phyloP scores from a whole-genome alignment of 768 basidiomycete genomes.

The Cubamyces sp. region DNA sequence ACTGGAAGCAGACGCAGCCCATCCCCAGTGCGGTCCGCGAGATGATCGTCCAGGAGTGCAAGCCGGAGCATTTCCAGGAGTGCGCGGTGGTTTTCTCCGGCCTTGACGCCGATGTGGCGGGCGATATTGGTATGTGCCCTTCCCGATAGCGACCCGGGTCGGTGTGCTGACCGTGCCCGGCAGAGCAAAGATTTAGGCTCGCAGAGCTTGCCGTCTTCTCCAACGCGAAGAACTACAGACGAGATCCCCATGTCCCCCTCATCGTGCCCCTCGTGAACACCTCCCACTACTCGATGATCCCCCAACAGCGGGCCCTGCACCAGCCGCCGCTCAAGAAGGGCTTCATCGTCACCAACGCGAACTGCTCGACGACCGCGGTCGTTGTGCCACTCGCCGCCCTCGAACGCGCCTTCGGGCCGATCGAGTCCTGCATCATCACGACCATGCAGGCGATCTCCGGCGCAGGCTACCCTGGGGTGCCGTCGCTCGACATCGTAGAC shows the following conservation, averaged over 20 bases:
- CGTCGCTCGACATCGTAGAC: conserved; percentile 89
- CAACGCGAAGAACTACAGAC: conserved; percentile 94
- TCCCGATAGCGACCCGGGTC: conserved; percentile 12
- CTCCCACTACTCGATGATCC: conserved; percentile 79
- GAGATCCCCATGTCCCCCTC: conserved; percentile 92
- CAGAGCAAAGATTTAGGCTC: conserved; percentile 83
- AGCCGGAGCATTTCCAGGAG: conserved; percentile 72
- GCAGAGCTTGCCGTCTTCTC: conserved; percentile 94
- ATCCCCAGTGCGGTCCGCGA: conserved; percentile 69
- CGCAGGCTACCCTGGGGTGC: conserved; percentile 95
- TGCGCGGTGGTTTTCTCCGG: conserved; percentile 94
- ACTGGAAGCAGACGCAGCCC: conserved; percentile 86
- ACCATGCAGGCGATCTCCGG: conserved; percentile 99
- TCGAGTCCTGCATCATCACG: conserved; percentile 88
- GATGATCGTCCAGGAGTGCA: conserved; percentile 76
- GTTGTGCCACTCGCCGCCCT: conserved; percentile 91
- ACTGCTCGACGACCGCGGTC: conserved; percentile 94
- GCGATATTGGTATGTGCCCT: conserved; percentile 79
- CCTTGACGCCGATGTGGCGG: conserved; percentile 93
- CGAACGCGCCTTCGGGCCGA: conserved; percentile 90
- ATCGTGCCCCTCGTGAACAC: conserved; percentile 97
- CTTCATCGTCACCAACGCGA: conserved; percentile 98
- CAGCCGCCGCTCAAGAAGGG: conserved; percentile 74
- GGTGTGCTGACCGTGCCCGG: conserved; percentile 2
- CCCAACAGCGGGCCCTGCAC: conserved; percentile 76